Evolutionary conservation across 2,329 filamentous ascomycete genomes (phyloP).

Genomic region (Metarhizium anisopliae): DNA sequence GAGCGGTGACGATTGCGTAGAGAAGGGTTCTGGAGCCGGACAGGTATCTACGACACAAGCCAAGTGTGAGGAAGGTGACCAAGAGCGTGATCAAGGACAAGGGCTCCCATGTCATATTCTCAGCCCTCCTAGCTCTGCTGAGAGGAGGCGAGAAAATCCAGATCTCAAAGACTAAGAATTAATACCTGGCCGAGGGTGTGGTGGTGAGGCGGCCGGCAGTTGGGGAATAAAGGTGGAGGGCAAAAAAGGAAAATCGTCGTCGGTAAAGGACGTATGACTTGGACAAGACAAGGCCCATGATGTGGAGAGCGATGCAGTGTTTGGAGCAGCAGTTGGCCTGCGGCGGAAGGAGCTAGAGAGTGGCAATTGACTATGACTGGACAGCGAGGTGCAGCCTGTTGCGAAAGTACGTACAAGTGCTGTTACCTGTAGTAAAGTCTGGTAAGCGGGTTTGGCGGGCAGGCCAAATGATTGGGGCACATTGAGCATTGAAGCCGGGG

Average conservation of each 20-base stretch:
- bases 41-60: slow-evolving; percentile 26
- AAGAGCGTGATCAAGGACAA: slow-evolving; percentile 30
- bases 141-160: slow-evolving; percentile 2
- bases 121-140: slow-evolving; percentile 15
- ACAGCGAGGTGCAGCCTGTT: neutral
- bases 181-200: neutral
- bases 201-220: slow-evolving; percentile 1
- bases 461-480: too few relatives aligned
- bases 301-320: neutral
- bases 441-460: too few relatives aligned
- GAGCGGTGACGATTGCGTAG: slow-evolving; percentile 21
- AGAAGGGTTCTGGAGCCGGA: slow-evolving; percentile 22
- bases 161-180: neutral
- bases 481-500: too few relatives aligned
- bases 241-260: neutral
- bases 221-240: neutral
- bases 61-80: slow-evolving; percentile 28
- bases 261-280: neutral
- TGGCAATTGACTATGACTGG: too few relatives aligned
- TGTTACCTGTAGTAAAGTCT: too few relatives aligned
- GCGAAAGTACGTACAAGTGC: neutral
- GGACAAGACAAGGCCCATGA: neutral
- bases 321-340: too few relatives aligned
- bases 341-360: too few relatives aligned
- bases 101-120: slow-evolving; percentile 36